phyloP scores from a whole-genome alignment of 2,329 filamentous ascomycete genomes.

The Xylaria sp. region DNA sequence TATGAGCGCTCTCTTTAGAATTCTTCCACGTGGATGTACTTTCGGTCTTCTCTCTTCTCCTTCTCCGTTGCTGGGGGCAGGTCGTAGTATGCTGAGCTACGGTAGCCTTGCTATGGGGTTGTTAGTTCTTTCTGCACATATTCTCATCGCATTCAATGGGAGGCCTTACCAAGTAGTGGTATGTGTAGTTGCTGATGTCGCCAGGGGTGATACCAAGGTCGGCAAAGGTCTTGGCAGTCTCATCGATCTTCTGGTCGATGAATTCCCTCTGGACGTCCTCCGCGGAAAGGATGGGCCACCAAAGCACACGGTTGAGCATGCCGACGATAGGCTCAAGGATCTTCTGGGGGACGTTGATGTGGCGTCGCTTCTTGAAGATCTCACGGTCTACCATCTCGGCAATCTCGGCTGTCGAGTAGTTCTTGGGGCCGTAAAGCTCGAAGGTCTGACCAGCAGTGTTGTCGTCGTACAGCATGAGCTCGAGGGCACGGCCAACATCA shows the following conservation, averaged over 20 bases:
- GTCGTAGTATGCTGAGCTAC: conserved; percentile 84
- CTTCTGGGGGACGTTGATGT: conserved; percentile 83
- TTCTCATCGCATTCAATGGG: neutral
- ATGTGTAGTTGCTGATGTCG: conserved; percentile 81
- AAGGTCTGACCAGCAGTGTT: conserved; percentile 84
- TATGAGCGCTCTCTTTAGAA: conserved; percentile 49
- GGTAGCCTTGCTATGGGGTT: conserved; percentile 70
- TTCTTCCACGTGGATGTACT: conserved; percentile 94
- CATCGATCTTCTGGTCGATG: conserved; percentile 87
- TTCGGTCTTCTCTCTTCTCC: conserved; percentile 91
- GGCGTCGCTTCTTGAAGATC: conserved; percentile 81
- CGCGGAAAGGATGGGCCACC: conserved; percentile 79
- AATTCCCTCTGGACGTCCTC: conserved; percentile 91
- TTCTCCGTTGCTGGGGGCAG: conserved; percentile 90
- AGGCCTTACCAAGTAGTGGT: conserved; percentile 79
- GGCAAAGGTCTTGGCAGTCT: conserved; percentile 88
- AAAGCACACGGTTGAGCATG: conserved; percentile 74
- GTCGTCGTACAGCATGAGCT: conserved; percentile 87
- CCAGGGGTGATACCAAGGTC: conserved; percentile 86
- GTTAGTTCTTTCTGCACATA: conserved; percentile 19
- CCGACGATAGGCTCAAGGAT: conserved; percentile 70
- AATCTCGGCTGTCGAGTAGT: conserved; percentile 87
- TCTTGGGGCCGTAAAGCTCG: conserved; percentile 88
- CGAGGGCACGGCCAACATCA: conserved; percentile 83
- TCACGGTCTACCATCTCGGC: conserved; percentile 83